These are phyloP conservation scores for Aspergillus steynii DNA, from an alignment of 495 filamentous ascomycete genomes.

Conservation along the genomic window DNA sequence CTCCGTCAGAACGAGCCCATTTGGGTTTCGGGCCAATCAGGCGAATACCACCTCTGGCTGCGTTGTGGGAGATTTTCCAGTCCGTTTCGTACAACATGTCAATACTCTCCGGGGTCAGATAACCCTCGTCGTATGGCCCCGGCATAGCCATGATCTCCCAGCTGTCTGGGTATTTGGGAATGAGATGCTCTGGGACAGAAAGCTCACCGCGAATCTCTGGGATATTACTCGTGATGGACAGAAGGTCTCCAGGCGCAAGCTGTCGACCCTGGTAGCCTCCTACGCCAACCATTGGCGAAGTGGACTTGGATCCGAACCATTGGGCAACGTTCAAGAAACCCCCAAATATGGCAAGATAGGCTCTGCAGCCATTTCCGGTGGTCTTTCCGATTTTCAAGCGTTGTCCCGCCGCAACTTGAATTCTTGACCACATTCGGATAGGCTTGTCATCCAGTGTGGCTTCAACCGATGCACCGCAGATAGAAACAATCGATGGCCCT, in stretches of 20 bases:
- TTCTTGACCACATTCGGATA: slow-evolving; percentile 54
- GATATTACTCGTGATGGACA: slow-evolving; percentile 37
- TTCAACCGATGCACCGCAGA: slow-evolving; percentile 55
- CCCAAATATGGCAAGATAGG: slow-evolving; percentile 59
- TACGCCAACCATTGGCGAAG: slow-evolving; percentile 53
- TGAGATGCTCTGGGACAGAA: slow-evolving; percentile 37
- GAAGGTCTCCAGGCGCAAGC: slow-evolving; percentile 53
- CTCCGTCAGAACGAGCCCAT: slow-evolving; percentile 58
- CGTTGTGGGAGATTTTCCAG: slow-evolving; percentile 62
- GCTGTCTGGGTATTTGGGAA: slow-evolving; percentile 43
- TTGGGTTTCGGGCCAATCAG: slow-evolving; percentile 55
- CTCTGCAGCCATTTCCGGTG: slow-evolving; percentile 50
- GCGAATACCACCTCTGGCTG: slow-evolving; percentile 56
- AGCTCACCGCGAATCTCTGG: slow-evolving; percentile 26
- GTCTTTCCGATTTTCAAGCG: slow-evolving; percentile 55
- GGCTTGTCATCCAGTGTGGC: slow-evolving; percentile 46
- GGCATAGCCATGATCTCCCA: slow-evolving; percentile 55
- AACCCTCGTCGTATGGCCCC: slow-evolving; percentile 59
- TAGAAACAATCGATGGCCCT: slow-evolving; percentile 45
- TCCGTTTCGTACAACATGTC: slow-evolving; percentile 55
- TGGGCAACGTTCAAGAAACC: slow-evolving; percentile 56
- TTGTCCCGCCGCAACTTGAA: slow-evolving; percentile 51
- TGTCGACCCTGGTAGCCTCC: slow-evolving; percentile 61
- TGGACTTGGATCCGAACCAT: slow-evolving; percentile 61
- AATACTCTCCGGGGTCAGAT: slow-evolving; percentile 50